A percentile compares a stretch with the other conserved stretches of the same genome.
phyloP scores from a whole-genome alignment of 306 rosid species.

The Parietaria judaica region DNA sequence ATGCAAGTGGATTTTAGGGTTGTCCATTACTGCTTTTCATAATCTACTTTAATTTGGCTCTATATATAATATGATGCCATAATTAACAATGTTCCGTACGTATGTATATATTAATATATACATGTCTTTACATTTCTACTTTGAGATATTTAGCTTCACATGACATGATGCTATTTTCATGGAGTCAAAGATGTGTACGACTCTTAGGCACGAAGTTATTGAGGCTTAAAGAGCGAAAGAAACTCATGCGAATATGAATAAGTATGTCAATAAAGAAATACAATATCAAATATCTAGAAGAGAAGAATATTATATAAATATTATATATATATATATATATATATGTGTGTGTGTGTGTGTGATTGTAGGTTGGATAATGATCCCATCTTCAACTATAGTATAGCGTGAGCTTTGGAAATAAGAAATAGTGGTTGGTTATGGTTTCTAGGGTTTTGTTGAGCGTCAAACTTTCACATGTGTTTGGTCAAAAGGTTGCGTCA shows the following conservation, averaged over 20 bases:
- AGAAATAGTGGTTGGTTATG: conserved; percentile 5
- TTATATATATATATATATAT: too few species aligned
- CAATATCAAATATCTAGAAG: background rate
- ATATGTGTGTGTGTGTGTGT: too few species aligned
- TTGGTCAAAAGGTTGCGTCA: conserved; percentile 17
- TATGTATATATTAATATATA: background rate
- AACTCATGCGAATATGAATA: too few species aligned
- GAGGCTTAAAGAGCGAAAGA: background rate
- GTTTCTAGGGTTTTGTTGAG: conserved; percentile 5
- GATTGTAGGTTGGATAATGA: too few species aligned
- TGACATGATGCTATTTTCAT: conserved; percentile 4
- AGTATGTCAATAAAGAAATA: too few species aligned
- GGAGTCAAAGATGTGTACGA: conserved; percentile 11
- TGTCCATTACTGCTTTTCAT: background rate
- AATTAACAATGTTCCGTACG: background rate
- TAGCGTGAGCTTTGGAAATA: conserved; percentile 4
- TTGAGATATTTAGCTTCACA: background rate
- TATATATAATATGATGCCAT: background rate
- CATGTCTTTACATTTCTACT: background rate
- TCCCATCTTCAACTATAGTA: background rate
- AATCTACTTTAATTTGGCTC: background rate
- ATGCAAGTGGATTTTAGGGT: conserved; percentile 5
- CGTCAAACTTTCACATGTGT: conserved; percentile 8
- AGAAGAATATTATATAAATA: too few species aligned
- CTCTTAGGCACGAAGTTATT: conserved; percentile 10